Percentiles rank a stretch among this genome's conserved stretches.
These are phyloP conservation scores for Rhizoclosmatium sp. DNA, from an alignment of 192 early-diverging fungal species.

Conservation along the genomic window DNA sequence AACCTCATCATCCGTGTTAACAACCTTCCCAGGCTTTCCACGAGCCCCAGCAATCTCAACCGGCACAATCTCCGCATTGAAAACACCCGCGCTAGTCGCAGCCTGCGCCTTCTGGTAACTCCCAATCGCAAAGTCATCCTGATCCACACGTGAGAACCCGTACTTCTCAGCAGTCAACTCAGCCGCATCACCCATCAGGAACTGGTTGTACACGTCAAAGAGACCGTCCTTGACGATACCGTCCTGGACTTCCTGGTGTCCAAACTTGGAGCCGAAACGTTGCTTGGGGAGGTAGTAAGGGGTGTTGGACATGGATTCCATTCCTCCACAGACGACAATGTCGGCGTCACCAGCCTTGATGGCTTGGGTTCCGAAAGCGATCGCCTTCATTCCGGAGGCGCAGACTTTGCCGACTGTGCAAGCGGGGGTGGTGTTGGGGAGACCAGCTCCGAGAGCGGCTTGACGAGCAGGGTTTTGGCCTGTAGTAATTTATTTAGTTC, in stretches of 20 bases:
- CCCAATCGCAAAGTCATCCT: constrained; percentile 87
- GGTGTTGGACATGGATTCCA: constrained; percentile 96
- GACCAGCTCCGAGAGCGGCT: constrained; percentile 87
- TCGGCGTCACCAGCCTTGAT: constrained; percentile 59
- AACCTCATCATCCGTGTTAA: constrained; percentile 88
- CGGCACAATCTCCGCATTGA: constrained; percentile 84
- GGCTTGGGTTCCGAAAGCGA: constrained; percentile 81
- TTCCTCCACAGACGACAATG: constrained; percentile 83
- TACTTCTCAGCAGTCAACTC: constrained; percentile 80
- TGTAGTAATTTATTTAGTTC: background rate
- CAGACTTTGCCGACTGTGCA: constrained; percentile 99
- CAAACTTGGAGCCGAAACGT: constrained; percentile 72
- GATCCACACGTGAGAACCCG: constrained; percentile 78
- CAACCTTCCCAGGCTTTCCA: constrained; percentile 79
- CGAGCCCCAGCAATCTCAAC: constrained; percentile 83
- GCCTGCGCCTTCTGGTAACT: constrained; percentile 89
- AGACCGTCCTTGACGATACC: constrained; percentile 71
- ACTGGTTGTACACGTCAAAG: constrained; percentile 59
- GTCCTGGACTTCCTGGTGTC: constrained; percentile 82
- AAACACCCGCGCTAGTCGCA: constrained; percentile 82
- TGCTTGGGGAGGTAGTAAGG: constrained; percentile 75
- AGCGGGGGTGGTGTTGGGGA: constrained; percentile 81
- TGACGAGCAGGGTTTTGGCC: constrained; percentile 95
- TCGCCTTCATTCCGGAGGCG: constrained; percentile 95
- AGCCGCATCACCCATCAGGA: constrained; percentile 62